A percentile compares a stretch with the other conserved stretches of the same genome.
These are phyloP conservation scores for Friedmanniomyces simplex DNA, from an alignment of 495 filamentous ascomycete species.

Conservation along the genomic window DNA sequence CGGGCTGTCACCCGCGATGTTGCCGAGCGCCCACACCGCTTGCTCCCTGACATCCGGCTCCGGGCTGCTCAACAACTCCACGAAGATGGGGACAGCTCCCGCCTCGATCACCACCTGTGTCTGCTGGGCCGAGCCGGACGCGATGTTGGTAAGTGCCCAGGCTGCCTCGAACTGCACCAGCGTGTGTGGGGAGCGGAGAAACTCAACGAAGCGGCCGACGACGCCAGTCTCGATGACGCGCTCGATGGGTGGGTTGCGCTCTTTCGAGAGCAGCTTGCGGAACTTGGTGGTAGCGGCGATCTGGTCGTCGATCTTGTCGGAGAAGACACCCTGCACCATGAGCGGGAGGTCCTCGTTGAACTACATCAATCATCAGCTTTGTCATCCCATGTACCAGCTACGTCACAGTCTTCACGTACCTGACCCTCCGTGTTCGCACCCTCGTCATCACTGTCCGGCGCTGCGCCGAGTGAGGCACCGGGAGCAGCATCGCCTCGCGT, in stretches of 20 bases:
- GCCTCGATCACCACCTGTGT: constrained; percentile 99
- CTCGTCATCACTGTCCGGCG: constrained; percentile 95
- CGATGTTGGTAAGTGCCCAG: constrained; percentile 99
- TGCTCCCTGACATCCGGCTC: constrained; percentile 98
- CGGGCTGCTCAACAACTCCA: constrained; percentile 86
- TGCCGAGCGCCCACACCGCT: constrained; percentile 96
- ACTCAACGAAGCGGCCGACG: constrained; percentile 93
- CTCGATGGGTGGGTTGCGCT: constrained; percentile 98
- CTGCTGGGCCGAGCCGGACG: constrained; percentile 90
- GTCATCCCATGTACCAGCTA: neutral
- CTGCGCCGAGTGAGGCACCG: constrained; percentile 74
- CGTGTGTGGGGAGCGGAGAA: constrained; percentile 95
- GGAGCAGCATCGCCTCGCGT: constrained; percentile 66
- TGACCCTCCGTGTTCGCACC: constrained; percentile 86
- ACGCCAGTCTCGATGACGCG: constrained; percentile 99
- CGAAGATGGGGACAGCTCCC: constrained; percentile 96
- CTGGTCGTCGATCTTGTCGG: constrained; percentile 93
- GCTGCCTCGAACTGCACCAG: constrained; percentile 98
- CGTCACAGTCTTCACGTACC: constrained; percentile 46
- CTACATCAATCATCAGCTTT: constrained; percentile 37
- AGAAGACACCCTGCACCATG: constrained; percentile 98
- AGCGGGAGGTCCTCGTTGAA: constrained; percentile 94
- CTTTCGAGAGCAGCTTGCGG: constrained; percentile 93
- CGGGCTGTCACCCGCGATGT: constrained; percentile 98
- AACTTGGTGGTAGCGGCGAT: constrained; percentile 99